phyloP scores from a whole-genome alignment of 2,329 filamentous ascomycete genomes.

The Aspergillus fructus region DNA sequence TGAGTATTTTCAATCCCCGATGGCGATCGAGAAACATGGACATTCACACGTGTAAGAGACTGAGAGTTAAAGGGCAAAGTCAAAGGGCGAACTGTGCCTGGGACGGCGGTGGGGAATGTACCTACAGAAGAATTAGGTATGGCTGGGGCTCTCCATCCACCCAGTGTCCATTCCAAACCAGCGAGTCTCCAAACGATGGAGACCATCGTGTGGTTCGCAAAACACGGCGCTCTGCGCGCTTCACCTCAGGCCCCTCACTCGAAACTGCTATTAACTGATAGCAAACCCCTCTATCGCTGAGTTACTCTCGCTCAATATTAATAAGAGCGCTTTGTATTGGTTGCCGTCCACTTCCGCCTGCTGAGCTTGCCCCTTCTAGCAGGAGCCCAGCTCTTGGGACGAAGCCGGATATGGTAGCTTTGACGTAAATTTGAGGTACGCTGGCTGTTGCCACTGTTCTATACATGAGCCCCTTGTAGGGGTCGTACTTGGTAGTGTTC shows the following conservation, averaged over 20 bases:
- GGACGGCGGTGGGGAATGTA: background rate
- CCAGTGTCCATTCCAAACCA: background rate
- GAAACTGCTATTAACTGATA: background rate
- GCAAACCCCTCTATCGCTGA: background rate
- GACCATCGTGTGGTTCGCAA: background rate
- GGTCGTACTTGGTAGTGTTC: too few species aligned
- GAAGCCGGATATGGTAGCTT: slow-evolving; percentile 10
- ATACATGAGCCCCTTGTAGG: too few species aligned
- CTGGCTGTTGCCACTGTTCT: too few species aligned
- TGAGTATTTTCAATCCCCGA: too few species aligned
- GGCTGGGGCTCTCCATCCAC: background rate
- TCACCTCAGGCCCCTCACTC: background rate
- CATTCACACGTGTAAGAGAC: too few species aligned
- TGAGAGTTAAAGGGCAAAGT: background rate
- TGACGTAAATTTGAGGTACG: slow-evolving; percentile 14
- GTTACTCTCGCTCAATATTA: slow-evolving; percentile 1
- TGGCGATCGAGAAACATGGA: too few species aligned
- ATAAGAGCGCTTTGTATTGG: slow-evolving; percentile 15
- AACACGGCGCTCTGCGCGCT: slow-evolving; percentile 13
- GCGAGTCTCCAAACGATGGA: background rate
- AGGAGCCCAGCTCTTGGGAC: background rate
- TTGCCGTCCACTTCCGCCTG: background rate
- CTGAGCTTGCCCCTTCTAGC: slow-evolving; percentile 6
- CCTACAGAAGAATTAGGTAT: too few species aligned
- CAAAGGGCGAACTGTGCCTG: background rate